phyloP scores from a whole-genome alignment of 345 rosid genomes.

The Streptanthus diversifolius region DNA sequence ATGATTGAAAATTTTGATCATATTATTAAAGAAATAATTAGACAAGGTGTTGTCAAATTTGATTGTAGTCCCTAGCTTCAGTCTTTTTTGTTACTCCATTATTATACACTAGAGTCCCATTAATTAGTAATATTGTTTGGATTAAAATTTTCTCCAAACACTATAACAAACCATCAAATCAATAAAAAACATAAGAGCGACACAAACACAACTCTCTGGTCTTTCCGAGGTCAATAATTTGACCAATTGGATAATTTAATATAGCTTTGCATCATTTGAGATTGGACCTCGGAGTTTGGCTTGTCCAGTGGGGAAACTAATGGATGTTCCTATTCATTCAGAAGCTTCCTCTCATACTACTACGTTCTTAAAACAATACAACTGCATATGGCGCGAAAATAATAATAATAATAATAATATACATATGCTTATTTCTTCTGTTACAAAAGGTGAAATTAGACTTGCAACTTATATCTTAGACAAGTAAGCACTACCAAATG shows the following conservation, averaged over 20 bases:
- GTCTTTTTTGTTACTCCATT: not conserved
- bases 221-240: not conserved
- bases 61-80: not conserved
- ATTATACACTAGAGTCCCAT: not conserved
- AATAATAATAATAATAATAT: no score
- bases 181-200: no score
- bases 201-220: not conserved
- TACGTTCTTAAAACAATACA: not conserved
- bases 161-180: no score
- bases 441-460: not conserved
- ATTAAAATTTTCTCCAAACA: not conserved
- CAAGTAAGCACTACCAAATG: not conserved
- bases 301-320: not conserved
- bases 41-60: not conserved
- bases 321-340: not conserved
- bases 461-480: not conserved
- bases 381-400: not conserved
- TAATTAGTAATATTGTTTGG: not conserved
- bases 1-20: no score
- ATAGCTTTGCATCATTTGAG: not conserved
- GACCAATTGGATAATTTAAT: not conserved
- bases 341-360: not conserved
- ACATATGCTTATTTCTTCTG: not conserved
- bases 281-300: not conserved
- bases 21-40: not conserved